Evolutionary conservation across 768 basidiomycete genomes (phyloP).

Genomic region (Panellus pusillus): DNA sequence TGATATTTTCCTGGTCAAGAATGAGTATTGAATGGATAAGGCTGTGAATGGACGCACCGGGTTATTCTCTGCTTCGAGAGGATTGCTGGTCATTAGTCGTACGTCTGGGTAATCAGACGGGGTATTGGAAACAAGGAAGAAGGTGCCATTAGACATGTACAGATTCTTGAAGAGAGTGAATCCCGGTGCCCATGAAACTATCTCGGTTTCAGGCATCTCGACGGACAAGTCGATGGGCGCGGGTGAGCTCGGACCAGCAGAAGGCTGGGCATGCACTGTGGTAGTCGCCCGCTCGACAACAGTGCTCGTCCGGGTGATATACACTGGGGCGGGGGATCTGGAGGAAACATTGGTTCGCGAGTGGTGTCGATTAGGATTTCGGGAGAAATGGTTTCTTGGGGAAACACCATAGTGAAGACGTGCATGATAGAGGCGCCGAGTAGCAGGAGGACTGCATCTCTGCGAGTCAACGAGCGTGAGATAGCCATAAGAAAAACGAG

Average conservation of each 20-base stretch:
- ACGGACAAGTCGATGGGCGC: not conserved
- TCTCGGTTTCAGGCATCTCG: not conserved
- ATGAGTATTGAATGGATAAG: too few species aligned
- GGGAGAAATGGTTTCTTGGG: not conserved
- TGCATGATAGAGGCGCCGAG: constrained; percentile 58
- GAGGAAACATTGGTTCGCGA: not conserved
- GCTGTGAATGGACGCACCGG: constrained; percentile 32
- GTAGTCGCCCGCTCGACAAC: too few species aligned
- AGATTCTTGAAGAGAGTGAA: constrained; percentile 50
- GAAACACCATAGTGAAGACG: constrained; percentile 43
- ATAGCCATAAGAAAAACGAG: constrained; percentile 30
- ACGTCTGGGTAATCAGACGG: constrained; percentile 38
- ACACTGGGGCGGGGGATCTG: not conserved
- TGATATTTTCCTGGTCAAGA: constrained; percentile 44
- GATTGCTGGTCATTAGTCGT: constrained; percentile 66
- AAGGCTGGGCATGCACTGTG: too few species aligned
- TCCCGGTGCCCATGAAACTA: not conserved
- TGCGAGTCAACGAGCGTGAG: constrained; percentile 44
- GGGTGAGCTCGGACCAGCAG: too few species aligned
- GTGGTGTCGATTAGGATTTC: not conserved
- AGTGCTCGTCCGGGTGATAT: too few species aligned
- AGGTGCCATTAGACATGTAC: constrained; percentile 78
- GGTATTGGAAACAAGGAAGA: constrained; percentile 60
- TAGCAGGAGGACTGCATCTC: constrained; percentile 59
- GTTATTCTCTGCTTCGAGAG: constrained; percentile 54